Percentiles rank a stretch among this genome's conserved stretches.
Conservation (phyloP, 331 rosid genomes). For the Telfairia occidentalis region DNA sequence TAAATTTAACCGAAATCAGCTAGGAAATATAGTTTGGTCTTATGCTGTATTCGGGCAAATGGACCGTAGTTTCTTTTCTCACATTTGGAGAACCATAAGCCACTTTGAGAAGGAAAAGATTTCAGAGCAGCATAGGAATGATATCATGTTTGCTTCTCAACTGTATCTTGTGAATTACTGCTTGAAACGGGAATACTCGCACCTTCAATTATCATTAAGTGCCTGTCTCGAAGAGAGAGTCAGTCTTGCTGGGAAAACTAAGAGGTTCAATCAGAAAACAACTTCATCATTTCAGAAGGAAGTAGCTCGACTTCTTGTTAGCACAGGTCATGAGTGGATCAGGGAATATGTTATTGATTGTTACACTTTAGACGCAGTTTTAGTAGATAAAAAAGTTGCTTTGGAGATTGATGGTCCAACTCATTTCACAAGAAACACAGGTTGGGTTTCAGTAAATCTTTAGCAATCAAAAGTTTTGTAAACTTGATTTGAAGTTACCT, state of each 20-base stretch:
- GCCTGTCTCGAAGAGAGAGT: conserved; percentile 52
- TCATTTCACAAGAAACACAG: conserved; percentile 87
- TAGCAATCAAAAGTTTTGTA: conserved; percentile 5
- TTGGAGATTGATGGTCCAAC: conserved; percentile 96
- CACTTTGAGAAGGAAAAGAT: conserved; percentile 62
- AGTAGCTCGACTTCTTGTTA: conserved; percentile 69
- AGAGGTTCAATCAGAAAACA: conserved; percentile 57
- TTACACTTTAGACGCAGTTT: conserved; percentile 72
- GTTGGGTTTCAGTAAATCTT: conserved; percentile 26
- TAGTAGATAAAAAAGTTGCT: conserved; percentile 66
- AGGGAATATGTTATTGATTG: conserved; percentile 60
- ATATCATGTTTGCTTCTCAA: conserved; percentile 85
- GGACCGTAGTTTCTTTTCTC: conserved; percentile 52
- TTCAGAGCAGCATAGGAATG: conserved; percentile 71
- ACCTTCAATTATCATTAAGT: conserved; percentile 52
- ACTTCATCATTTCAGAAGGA: conserved; percentile 79
- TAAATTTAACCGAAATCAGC: conserved; percentile 57
- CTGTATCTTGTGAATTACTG: conserved; percentile 70
- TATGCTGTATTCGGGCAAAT: conserved; percentile 74
- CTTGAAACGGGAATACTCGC: conserved; percentile 75
- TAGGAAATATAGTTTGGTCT: conserved; percentile 78
- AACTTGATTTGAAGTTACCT: conserved; percentile 6
- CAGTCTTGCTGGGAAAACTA: conserved; percentile 50
- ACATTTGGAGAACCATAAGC: conserved; percentile 56
- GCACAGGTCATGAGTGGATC: conserved; percentile 74